These are phyloP conservation scores for Fraxinus velutina DNA, from an alignment of 305 asterid genomes.

Conservation along the genomic window DNA sequence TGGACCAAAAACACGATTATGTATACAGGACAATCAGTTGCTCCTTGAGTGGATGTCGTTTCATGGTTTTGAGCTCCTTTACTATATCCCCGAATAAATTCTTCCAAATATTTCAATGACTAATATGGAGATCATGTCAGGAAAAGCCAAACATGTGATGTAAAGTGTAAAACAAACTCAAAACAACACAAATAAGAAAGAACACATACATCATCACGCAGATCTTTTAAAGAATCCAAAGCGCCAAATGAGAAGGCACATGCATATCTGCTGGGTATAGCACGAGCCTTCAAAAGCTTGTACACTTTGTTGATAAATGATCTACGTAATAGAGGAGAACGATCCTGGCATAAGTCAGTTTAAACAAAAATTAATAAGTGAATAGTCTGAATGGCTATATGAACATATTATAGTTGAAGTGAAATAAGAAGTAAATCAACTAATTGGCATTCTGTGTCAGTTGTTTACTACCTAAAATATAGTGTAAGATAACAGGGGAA, in stretches of 20 bases:
- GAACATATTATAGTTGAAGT: background rate
- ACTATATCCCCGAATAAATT: constrained; percentile 42
- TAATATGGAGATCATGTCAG: constrained; percentile 27
- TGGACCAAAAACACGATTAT: constrained; percentile 69
- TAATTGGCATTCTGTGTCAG: background rate
- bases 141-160: constrained; percentile 15
- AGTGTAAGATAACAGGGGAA: background rate
- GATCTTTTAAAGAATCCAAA: constrained; percentile 47
- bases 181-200: background rate
- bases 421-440: constrained; percentile 9
- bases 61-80: constrained; percentile 47
- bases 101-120: constrained; percentile 64
- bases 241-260: constrained; percentile 71
- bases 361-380: constrained; percentile 17
- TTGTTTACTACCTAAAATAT: background rate
- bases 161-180: constrained; percentile 21
- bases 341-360: constrained; percentile 49
- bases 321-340: constrained; percentile 50
- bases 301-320: constrained; percentile 58
- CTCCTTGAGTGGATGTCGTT: constrained; percentile 37
- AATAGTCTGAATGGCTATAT: background rate
- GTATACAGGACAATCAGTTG: constrained; percentile 61
- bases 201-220: constrained; percentile 57
- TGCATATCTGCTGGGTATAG: constrained; percentile 75
- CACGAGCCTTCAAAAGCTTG: constrained; percentile 52